Conservation (phyloP, 2,329 filamentous ascomycete species). For the Nemania sp. region DNA sequence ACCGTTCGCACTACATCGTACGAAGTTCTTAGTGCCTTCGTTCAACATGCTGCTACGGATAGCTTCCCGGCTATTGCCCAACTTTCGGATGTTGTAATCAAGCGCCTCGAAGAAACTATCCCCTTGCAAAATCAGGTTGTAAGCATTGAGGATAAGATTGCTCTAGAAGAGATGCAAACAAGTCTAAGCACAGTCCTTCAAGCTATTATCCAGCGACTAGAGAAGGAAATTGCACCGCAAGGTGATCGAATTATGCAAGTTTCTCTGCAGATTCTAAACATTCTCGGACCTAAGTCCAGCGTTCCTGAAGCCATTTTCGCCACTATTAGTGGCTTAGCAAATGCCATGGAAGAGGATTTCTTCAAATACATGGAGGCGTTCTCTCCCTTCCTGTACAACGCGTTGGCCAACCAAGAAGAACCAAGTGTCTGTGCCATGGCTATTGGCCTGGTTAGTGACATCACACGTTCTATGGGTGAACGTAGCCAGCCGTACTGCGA, state of each 20-base stretch:
- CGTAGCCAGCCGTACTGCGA: constrained; percentile 96
- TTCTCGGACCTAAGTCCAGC: constrained; percentile 85
- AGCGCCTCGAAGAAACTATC: constrained; percentile 90
- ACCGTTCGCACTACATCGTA: constrained; percentile 95
- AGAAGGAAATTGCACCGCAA: constrained; percentile 89
- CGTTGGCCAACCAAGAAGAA: constrained; percentile 95
- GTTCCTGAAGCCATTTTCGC: constrained; percentile 96
- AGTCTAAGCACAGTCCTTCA: constrained; percentile 92
- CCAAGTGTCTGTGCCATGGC: constrained; percentile 95
- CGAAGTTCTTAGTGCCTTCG: constrained; percentile 95
- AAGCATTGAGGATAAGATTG: constrained; percentile 95
- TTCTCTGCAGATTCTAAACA: constrained; percentile 82
- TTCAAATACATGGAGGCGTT: constrained; percentile 98
- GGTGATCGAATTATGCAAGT: constrained; percentile 95
- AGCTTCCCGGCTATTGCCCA: constrained; percentile 83
- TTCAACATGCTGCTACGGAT: constrained; percentile 89
- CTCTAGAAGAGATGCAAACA: constrained; percentile 97
- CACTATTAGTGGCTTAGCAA: constrained; percentile 90
- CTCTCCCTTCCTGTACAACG: constrained; percentile 90
- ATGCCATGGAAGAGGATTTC: constrained; percentile 91
- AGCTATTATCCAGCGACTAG: constrained; percentile 89
- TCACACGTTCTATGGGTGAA: constrained; percentile 89
- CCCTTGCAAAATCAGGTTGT: constrained; percentile 93
- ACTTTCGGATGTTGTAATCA: constrained; percentile 87
- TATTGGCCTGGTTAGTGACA: constrained; percentile 96